Conservation (phyloP, 2,329 filamentous ascomycete species). For the Fusarium citri region DNA sequence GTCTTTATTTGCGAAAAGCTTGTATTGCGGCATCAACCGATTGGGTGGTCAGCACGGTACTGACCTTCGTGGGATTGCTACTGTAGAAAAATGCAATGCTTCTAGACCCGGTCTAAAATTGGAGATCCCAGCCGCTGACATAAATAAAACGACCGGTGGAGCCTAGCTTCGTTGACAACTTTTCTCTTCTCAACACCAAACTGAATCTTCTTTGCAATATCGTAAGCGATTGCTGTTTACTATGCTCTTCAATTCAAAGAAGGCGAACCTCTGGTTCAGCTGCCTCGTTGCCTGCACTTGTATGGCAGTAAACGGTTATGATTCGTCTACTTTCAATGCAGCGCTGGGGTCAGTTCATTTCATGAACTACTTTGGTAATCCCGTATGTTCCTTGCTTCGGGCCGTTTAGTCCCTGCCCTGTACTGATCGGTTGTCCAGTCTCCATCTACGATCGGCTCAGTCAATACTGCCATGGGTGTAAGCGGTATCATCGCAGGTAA, state of each 20-base stretch:
- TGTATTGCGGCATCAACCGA: background rate
- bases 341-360: conserved; percentile 11
- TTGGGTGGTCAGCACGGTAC: background rate
- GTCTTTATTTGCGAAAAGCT: background rate
- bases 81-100: background rate
- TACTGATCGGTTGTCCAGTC: background rate
- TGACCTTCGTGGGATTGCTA: background rate
- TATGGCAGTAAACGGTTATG: conserved; percentile 12
- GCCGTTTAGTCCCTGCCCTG: background rate
- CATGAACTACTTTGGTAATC: conserved; percentile 16
- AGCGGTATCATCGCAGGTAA: background rate
- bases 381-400: background rate
- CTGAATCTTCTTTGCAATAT: background rate
- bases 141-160: background rate
- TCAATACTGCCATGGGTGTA: conserved; percentile 9
- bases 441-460: conserved; percentile 4
- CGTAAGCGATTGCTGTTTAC: background rate
- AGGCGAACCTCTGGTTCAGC: conserved; percentile 14
- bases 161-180: background rate
- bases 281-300: conserved; percentile 10
- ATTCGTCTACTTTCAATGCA: conserved; percentile 12
- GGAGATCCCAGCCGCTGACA: background rate
- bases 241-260: conserved; percentile 12
- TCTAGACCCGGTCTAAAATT: background rate
- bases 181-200: background rate